These are phyloP conservation scores for Chlamydomonas sphaeroides DNA, from an alignment of 139 green algal genomes.

Conservation along the genomic window DNA sequence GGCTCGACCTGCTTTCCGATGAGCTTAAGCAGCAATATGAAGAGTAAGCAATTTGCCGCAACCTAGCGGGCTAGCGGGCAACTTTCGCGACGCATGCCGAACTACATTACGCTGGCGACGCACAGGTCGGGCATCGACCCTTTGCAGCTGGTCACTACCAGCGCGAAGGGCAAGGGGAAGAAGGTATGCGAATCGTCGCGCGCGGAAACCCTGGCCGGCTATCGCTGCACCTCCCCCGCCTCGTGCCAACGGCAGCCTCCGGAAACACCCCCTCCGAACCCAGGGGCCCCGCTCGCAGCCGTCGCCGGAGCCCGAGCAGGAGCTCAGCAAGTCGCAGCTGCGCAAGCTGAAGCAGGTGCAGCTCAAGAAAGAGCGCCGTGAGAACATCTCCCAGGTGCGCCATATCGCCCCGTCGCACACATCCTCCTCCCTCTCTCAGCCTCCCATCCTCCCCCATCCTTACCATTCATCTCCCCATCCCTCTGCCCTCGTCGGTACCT, in stretches of 20 bases:
- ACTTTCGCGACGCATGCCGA: no score
- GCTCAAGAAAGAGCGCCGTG: conserved; percentile 70
- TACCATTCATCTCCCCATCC: no score
- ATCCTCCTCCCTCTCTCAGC: background rate
- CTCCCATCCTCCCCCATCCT: background rate
- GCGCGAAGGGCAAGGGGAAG: background rate
- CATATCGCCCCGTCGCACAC: background rate
- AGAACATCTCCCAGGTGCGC: conserved; percentile 56
- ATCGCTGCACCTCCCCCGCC: no score
- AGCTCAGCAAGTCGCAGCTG: conserved; percentile 75
- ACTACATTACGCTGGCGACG: no score
- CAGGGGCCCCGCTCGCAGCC: no score
- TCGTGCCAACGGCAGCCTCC: no score
- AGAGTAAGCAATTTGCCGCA: conserved; percentile 37
- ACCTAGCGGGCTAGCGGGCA: no score
- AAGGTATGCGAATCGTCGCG: background rate
- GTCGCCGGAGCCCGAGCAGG: no score
- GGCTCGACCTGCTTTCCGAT: conserved; percentile 35
- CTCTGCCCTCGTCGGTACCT: background rate
- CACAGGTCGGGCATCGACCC: conserved; percentile 20
- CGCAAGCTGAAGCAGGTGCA: conserved; percentile 80
- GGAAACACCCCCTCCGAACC: no score
- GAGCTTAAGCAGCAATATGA: conserved; percentile 40
- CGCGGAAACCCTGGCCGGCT: no score
- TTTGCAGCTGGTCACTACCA: background rate